Conservation (phyloP, 164 flowering plant genomes). For the Santalum album region DNA sequence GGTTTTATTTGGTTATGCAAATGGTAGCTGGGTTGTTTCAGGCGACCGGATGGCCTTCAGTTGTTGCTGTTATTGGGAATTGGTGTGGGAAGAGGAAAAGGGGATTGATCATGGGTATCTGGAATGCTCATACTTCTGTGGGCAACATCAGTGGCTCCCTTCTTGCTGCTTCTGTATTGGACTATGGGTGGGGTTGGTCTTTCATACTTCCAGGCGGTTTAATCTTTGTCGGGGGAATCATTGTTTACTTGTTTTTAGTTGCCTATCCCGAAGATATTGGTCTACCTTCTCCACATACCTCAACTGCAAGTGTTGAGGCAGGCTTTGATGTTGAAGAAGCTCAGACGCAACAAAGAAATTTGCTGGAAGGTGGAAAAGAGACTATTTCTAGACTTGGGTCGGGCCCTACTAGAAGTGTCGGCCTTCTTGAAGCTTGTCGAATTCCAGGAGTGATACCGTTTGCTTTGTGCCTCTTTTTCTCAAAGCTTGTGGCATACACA, state of each 20-base stretch:
- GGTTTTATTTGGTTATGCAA: constrained; percentile 70
- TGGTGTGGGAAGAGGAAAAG: constrained; percentile 93
- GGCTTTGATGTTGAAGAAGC: constrained; percentile 35
- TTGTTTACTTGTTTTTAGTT: constrained; percentile 68
- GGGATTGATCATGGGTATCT: constrained; percentile 87
- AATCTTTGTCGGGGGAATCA: constrained; percentile 53
- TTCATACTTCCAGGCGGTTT: constrained; percentile 72
- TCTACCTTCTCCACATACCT: constrained; percentile 29
- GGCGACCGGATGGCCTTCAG: constrained; percentile 98
- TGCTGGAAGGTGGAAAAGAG: constrained; percentile 10
- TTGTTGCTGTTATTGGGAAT: constrained; percentile 89
- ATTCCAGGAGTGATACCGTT: constrained; percentile 93
- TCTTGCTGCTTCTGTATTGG: constrained; percentile 64
- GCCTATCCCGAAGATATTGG: constrained; percentile 89
- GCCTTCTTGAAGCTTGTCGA: constrained; percentile 57
- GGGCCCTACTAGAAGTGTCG: constrained; percentile 40
- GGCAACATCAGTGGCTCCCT: constrained; percentile 81
- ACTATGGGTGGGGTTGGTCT: constrained; percentile 96
- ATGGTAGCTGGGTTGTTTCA: constrained; percentile 94
- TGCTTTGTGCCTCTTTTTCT: constrained; percentile 82
- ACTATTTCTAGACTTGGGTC: constrained; percentile 14
- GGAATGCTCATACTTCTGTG: constrained; percentile 90
- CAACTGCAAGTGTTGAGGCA: constrained; percentile 5
- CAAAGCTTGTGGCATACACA: constrained; percentile 96
- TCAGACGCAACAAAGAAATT: constrained; percentile 12